Evolutionary conservation across 1,284 basidiomycete species (phyloP), one percentile per base, ranked within the genome.

Genomic region (Sanguinoderma infundibulare): DNA sequence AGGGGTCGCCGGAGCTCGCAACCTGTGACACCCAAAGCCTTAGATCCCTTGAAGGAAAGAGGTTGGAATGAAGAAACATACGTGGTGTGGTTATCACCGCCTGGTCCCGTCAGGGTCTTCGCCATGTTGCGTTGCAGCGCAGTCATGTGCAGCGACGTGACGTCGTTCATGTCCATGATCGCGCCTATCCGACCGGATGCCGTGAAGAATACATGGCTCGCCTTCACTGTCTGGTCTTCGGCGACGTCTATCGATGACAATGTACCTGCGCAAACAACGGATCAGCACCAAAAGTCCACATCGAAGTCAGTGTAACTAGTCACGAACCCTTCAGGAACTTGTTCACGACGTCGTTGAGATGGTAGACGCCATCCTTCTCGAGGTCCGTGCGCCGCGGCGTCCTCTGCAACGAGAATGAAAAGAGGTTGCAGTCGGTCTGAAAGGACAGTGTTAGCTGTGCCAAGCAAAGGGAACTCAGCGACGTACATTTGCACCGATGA

Each of bases 41-140:
- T 15, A 36, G 20, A 15, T 12, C 22, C n/a, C 30, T 35, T 15
- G 32, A 8, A 52, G 15, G 9, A 24, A 12, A 24, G 24, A 35
- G 14, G n/a, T 9, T 0, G 32, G 12, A 20, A 38, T 30, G 22
- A 52, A 15, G 9, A 40, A 52, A 73, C 84, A 63, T 70, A 94
- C 92, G 78, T 84, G 15, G 86, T 79, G 73, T 95, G 93, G 40
- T 81, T 82, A 12, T 83, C 73, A 0, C 83, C 86, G 1, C 90
- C 91, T 5, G 87, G 80, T 0, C 82, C 86, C 51, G 79, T 73
- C 40, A 87, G 72, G 34, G 81, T 77, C 38, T 79, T 78, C 7
- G 84, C 83, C 77, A 98, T 78, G 70, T 96, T 96, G 65, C 91
- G 83, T 73, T 96, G 90, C 42, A 98, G 76, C 35, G 83, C 86